Conservation (phyloP, 768 basidiomycete genomes). For the Boletellus emodensis region DNA sequence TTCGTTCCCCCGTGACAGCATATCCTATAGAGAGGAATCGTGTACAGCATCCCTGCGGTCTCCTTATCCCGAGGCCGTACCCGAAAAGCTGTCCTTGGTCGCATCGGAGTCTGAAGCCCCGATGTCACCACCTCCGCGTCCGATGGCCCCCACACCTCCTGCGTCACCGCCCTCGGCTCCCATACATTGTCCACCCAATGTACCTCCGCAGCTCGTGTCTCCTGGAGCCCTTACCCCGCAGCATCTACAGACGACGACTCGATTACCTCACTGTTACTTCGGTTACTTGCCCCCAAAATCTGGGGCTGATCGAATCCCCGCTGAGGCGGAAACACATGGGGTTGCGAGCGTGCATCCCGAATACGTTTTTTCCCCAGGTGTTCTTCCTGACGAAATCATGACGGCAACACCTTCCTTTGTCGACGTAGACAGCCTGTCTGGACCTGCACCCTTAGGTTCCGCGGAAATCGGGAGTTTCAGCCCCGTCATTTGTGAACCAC, state of each 20-base stretch:
- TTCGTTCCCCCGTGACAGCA: constrained; percentile 16
- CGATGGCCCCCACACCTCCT: constrained; percentile 15
- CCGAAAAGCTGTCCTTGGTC: constrained; percentile 19
- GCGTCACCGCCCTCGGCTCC: constrained; percentile 13
- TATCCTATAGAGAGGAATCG: constrained; percentile 17
- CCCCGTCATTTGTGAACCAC: constrained; percentile 28
- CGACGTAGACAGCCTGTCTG: constrained; percentile 10
- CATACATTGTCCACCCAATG: constrained; percentile 8
- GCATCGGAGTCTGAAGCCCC: constrained; percentile 18
- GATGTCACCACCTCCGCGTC: constrained; percentile 19
- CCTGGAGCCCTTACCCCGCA: constrained; percentile 21
- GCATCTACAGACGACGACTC: constrained; percentile 20
- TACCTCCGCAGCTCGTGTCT: constrained; percentile 16
- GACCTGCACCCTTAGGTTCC: constrained; percentile 13
- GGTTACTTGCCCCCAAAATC: constrained; percentile 21
- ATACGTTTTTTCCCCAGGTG: constrained; percentile 15
- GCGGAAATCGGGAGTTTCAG: constrained; percentile 25
- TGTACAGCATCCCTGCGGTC: constrained; percentile 10
- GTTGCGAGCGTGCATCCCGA: constrained; percentile 17
- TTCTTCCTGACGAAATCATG: constrained; percentile 10
- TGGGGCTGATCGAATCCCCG: constrained; percentile 27
- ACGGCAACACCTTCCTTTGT: constrained; percentile 15
- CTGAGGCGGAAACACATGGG: constrained; percentile 8
- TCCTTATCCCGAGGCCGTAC: constrained; percentile 18
- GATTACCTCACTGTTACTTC: constrained; percentile 27